Conservation (phyloP, 2,329 filamentous ascomycete species). For the Aquanectria penicillioides region DNA sequence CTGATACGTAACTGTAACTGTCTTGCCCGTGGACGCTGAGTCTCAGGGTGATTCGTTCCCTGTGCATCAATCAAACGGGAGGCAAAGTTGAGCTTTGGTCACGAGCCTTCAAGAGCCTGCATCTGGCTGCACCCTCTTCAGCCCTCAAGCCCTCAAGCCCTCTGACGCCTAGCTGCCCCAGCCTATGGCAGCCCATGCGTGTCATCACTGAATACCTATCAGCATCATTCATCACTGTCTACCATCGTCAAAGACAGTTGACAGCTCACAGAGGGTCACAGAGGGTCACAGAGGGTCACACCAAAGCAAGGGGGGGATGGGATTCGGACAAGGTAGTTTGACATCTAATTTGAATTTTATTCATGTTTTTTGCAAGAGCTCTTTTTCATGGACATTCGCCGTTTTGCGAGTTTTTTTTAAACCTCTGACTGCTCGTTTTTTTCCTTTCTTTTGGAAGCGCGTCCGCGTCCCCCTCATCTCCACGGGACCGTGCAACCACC, state of each 20-base stretch:
- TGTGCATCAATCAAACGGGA: too few relatives aligned
- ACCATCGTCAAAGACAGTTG: constrained; percentile 15
- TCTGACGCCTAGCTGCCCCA: not conserved
- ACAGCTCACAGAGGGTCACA: constrained; percentile 26
- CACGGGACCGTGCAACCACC: constrained; percentile 14
- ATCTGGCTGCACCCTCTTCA: constrained; percentile 8
- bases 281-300: not conserved
- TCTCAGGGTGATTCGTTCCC: too few relatives aligned
- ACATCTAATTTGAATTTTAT: constrained; percentile 37
- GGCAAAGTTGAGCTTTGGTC: constrained; percentile 3
- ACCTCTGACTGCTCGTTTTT: constrained; percentile 27
- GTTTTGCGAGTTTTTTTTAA: constrained; percentile 41
- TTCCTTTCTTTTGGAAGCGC: constrained; percentile 30
- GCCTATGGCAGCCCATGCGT: constrained; percentile 16
- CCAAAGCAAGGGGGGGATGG: too few relatives aligned
- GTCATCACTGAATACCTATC: constrained; percentile 13
- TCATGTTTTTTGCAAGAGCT: constrained; percentile 41
- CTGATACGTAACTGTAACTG: not conserved
- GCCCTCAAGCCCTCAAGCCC: not conserved
- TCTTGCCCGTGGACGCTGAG: too few relatives aligned
- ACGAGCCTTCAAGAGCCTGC: constrained; percentile 6
- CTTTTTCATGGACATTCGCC: constrained; percentile 36
- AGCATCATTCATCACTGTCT: not conserved
- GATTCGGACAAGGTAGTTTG: not conserved
- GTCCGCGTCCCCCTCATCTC: not conserved